Conservation (phyloP, 176 grass and related monocot species). For the Microstegium vimineum region DNA sequence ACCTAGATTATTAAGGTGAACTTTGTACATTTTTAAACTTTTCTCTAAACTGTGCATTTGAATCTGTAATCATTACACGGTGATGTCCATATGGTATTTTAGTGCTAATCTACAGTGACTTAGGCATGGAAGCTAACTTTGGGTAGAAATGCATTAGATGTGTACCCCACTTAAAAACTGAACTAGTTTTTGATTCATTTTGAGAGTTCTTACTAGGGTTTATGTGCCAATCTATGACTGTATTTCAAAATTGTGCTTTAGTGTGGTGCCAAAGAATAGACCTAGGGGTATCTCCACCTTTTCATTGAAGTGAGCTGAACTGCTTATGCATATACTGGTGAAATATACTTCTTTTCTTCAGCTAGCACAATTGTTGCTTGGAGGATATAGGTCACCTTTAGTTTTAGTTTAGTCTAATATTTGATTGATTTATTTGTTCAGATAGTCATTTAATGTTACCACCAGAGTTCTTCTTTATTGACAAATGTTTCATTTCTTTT, state of each 20-base stretch:
- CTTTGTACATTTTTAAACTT: background rate
- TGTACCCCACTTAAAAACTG: background rate
- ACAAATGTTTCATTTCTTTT: conserved; percentile 26
- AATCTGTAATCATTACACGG: background rate
- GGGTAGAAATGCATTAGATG: background rate
- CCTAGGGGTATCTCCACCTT: background rate
- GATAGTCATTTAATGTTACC: background rate
- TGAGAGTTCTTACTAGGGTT: conserved; percentile 4
- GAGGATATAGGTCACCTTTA: background rate
- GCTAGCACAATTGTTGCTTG: conserved; percentile 10
- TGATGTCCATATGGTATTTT: background rate
- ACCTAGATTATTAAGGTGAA: background rate
- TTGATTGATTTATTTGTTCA: background rate
- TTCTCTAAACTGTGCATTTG: conserved; percentile 9
- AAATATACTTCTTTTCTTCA: conserved; percentile 10
- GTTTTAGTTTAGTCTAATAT: background rate
- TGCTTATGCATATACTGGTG: conserved; percentile 8
- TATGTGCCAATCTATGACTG: background rate
- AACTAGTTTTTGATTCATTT: conserved; percentile 6
- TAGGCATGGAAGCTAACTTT: conserved; percentile 1
- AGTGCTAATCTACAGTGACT: background rate
- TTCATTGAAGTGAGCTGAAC: background rate
- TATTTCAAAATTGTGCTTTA: background rate
- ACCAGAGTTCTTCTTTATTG: background rate
- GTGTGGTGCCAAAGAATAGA: background rate